Evolutionary conservation across 2,329 filamentous ascomycete genomes (phyloP), one percentile per base, ranked within the genome.

Genomic region (Orbilia brochopaga): DNA sequence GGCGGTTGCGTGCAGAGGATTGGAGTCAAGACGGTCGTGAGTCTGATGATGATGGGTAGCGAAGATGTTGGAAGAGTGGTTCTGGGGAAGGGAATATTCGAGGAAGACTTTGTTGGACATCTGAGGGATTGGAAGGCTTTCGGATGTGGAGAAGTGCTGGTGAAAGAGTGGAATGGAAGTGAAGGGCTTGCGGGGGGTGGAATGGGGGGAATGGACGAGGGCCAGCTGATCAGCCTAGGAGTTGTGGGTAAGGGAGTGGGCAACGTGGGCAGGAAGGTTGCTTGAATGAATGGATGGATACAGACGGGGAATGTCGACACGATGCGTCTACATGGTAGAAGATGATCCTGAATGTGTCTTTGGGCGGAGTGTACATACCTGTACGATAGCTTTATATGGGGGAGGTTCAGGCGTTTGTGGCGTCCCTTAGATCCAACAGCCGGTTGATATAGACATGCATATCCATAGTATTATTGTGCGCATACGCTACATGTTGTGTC

Each of bases 31-130:
- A 93, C 89, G 0, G 84, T 96, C 74, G 80, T 99, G 59, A 90
- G 88, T 17, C 83, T 99, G 74, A 99, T 99, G 94, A 91, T 92
- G 35, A 97, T 99, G 94, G 94, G 94, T 0, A 91, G 90, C 0
- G 94, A 97, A 79, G 94, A 99, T 79, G 92, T 99, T 13, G 94
- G 94, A 2, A 85, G 94, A 69, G 79, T 99, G 75, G 86, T 90
- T 74, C 79, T 99, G 67, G 91, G 92, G 32, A 88, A 87, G 76
- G 90, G 93, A 52, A 87, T 97, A 0, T 80, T 97, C 51, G 92
- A 87, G 0, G 91, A 96, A 78, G 88, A 91, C 69, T 83, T 91
- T 59, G 85, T 99, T 64, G 86, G 87, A 55, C 81, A 97, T 60
- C 92, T 90, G 10, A 85, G 94, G 76, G 94, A 99, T 79, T 80